Percentiles rank a stretch among this genome's conserved stretches.
phyloP scores from a whole-genome alignment of 2,329 filamentous ascomycete genomes.

The Nemania abortiva region DNA sequence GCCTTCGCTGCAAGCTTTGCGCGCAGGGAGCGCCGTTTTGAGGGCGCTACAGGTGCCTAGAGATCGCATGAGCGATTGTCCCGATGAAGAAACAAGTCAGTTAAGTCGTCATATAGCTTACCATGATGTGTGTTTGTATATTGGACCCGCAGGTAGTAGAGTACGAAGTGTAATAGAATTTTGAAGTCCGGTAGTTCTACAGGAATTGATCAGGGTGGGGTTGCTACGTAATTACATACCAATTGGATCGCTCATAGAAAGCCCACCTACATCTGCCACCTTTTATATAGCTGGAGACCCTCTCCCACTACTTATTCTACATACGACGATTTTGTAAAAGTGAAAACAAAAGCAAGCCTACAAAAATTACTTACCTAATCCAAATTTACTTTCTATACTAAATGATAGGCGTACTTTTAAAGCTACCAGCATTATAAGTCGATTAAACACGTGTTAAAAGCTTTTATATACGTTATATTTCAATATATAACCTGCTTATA shows the following conservation, averaged over 20 bases:
- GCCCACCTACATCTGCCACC: too few relatives aligned
- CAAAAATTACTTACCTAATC: too few relatives aligned
- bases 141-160: background rate
- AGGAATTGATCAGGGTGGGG: constrained; percentile 15
- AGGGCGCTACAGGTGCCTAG: constrained; percentile 59
- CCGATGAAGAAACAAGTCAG: background rate
- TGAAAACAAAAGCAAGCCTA: too few relatives aligned
- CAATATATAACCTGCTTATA: too few relatives aligned
- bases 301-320: too few relatives aligned
- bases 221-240: constrained; percentile 16
- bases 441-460: too few relatives aligned
- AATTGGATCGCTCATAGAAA: background rate
- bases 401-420: too few relatives aligned
- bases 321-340: too few relatives aligned
- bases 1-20: constrained; percentile 66
- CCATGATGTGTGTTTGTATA: constrained; percentile 25
- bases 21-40: constrained; percentile 69
- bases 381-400: too few relatives aligned
- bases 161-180: background rate
- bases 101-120: constrained; percentile 13
- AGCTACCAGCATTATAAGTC: too few relatives aligned
- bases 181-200: background rate
- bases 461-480: too few relatives aligned
- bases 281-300: too few relatives aligned
- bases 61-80: constrained; percentile 23